Conservation (phyloP, 768 basidiomycete species). For the Tephrocybe sp. region DNA sequence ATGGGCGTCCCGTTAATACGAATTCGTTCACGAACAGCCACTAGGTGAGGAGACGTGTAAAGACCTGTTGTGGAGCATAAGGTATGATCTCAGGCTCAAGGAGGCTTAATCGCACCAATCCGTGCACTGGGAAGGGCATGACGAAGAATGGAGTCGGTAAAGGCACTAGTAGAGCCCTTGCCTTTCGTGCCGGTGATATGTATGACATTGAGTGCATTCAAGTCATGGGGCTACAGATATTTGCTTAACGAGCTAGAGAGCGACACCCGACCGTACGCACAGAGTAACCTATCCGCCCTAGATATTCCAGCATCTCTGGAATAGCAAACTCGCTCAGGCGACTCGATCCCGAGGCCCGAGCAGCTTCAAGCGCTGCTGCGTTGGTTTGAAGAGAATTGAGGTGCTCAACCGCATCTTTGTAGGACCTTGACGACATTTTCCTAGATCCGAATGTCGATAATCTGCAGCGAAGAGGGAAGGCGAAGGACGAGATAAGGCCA, state of each 20-base stretch:
- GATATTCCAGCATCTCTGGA: slow-evolving; percentile 88
- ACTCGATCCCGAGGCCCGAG: slow-evolving; percentile 66
- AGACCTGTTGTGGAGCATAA: slow-evolving; percentile 53
- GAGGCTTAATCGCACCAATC: slow-evolving; percentile 58
- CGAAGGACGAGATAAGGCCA: slow-evolving; percentile 15
- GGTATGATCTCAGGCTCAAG: background rate
- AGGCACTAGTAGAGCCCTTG: slow-evolving; percentile 96
- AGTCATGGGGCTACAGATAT: slow-evolving; percentile 63
- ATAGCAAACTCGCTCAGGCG: slow-evolving; percentile 64
- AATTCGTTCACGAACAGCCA: slow-evolving; percentile 94
- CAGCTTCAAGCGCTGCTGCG: slow-evolving; percentile 86
- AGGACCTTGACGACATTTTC: slow-evolving; percentile 64
- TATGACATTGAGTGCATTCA: slow-evolving; percentile 88
- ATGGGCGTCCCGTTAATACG: slow-evolving; percentile 89
- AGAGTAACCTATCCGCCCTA: slow-evolving; percentile 81
- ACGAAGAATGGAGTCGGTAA: slow-evolving; percentile 85
- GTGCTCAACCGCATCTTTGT: slow-evolving; percentile 69
- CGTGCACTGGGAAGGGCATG: slow-evolving; percentile 72
- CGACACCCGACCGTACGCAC: slow-evolving; percentile 43
- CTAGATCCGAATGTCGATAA: slow-evolving; percentile 6
- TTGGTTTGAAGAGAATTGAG: slow-evolving; percentile 89
- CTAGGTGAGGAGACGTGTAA: slow-evolving; percentile 95
- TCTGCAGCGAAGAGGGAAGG: slow-evolving; percentile 5
- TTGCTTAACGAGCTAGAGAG: slow-evolving; percentile 14
- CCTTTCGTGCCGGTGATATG: slow-evolving; percentile 99